Evolutionary conservation across 78 protist species (phyloP), one percentile per base, ranked within the genome.

Genomic region (Isochrysis galbana): DNA sequence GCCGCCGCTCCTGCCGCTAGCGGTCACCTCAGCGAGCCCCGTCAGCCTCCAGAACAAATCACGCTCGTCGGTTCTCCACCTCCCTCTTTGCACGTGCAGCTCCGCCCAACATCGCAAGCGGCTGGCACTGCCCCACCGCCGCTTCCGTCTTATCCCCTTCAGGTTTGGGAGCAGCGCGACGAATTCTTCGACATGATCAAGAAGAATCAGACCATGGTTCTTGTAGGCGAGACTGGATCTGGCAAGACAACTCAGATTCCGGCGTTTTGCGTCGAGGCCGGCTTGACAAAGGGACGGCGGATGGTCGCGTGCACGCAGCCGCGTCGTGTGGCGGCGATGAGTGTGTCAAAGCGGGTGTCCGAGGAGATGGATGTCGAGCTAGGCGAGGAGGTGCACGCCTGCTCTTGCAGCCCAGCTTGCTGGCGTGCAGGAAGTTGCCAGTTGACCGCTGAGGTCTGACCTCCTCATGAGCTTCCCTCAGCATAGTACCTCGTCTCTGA

Each of bases 171-270:
- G 70, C 95, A 94, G 87, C 87, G 93, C 45, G 95, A 92, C 7
- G 94, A 94, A 19, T 95, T 99, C 74, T 26, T 95, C 26, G 11
- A 91, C 17, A 26, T 78, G 26, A 25, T 98, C 19, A 14, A 21
- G 34, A 70, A 94, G n/a, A 94, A 97, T 94, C 99, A 96, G 91
- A 92, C 82, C 21, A 23, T 94, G 1, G 95, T 99, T 19, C 95
- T 99, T 25, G 99, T 98, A 38, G 99, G 99, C 29, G 99, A 98
- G 93, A 99, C 99, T 7, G 99, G 99, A 44, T 91, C 96, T 0
- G 99, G 99, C 41, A 99, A 99, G 88, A 98, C 99, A 0, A 98
- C 99, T 32, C 99, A 98, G 82, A 54, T 93, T 48, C 93, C 90
- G 69, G 23, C 26, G 36, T 89, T 55, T 61, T 2, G 2, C 1